Conservation (phyloP, 2,329 filamentous ascomycete genomes). For the Fusarium sp. region DNA sequence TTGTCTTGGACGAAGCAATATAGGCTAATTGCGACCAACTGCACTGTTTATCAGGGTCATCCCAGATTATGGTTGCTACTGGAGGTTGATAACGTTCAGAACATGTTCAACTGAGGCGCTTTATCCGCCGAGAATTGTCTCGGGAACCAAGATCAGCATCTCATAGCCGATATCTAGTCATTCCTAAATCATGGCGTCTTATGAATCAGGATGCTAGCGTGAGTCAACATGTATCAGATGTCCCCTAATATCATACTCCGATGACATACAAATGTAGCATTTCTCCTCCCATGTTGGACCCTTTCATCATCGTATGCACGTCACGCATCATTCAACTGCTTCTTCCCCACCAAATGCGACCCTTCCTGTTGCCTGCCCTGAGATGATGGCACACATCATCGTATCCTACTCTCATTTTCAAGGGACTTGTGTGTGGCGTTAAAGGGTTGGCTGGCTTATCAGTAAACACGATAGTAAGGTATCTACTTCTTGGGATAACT, state of each 20-base stretch:
- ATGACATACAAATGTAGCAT: constrained; percentile 3
- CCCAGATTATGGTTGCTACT: not conserved
- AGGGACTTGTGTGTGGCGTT: constrained; percentile 1
- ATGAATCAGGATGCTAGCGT: not conserved
- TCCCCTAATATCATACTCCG: not conserved
- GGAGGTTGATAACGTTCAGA: constrained; percentile 5
- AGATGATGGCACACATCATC: constrained; percentile 7
- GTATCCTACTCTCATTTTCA: not conserved
- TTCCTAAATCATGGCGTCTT: not conserved
- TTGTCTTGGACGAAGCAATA: not conserved
- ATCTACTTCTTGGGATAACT: not conserved
- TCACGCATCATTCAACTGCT: constrained; percentile 10
- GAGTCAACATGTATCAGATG: constrained; percentile 2
- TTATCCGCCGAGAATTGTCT: constrained; percentile 13
- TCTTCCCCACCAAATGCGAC: constrained; percentile 23
- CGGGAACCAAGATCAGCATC: not conserved
- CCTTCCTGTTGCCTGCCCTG: constrained; percentile 15
- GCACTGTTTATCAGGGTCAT: not conserved
- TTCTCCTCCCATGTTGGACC: constrained; percentile 1
- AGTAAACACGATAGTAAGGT: constrained; percentile 7
- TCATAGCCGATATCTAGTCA: not conserved
- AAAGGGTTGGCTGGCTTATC: constrained; percentile 5
- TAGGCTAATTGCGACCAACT: constrained; percentile 1
- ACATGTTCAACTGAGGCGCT: constrained; percentile 11
- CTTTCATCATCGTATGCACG: constrained; percentile 9